Conservation (phyloP, 192 early-diverging fungal genomes). For the Entophlyctis helioformis region DNA sequence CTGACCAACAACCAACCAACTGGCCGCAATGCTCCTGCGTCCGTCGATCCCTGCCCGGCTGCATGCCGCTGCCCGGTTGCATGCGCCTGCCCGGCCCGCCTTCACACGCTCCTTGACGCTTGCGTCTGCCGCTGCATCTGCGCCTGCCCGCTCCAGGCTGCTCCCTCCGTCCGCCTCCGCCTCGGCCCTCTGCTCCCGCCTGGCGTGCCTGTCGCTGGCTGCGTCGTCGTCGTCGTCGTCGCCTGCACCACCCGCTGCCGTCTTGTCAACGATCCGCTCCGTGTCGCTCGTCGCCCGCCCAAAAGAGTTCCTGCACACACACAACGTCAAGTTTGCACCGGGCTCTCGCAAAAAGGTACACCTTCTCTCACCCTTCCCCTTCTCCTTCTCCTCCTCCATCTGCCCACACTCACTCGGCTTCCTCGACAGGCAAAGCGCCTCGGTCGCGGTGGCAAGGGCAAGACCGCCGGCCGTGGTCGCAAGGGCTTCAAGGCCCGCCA, state of each 20-base stretch:
- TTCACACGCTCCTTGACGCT: not conserved
- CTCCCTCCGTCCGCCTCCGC: not conserved
- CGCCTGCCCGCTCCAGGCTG: not conserved
- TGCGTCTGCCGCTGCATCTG: not conserved
- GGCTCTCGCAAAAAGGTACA: too few relatives aligned
- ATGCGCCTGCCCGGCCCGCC: not conserved
- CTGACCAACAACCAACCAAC: not conserved
- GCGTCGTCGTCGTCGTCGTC: not conserved
- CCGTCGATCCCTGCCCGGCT: not conserved
- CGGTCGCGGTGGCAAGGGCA: slow-evolving; percentile 68
- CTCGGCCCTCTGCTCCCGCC: not conserved
- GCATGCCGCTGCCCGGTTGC: not conserved
- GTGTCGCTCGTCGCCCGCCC: slow-evolving; percentile 3
- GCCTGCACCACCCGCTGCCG: not conserved
- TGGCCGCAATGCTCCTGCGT: not conserved
- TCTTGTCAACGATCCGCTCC: not conserved
- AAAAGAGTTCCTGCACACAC: slow-evolving; percentile 4
- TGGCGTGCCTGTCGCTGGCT: not conserved
- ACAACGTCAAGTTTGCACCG: too few relatives aligned
- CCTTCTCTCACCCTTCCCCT: too few relatives aligned
- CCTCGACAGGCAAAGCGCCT: too few relatives aligned
- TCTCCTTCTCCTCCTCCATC: too few relatives aligned
- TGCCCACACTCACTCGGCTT: too few relatives aligned
- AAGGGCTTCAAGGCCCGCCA: slow-evolving; percentile 82
- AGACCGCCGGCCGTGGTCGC: slow-evolving; percentile 80